Evolutionary conservation across 2,329 filamentous ascomycete genomes (phyloP).

Genomic region (Ophiostoma himal-ulmi): DNA sequence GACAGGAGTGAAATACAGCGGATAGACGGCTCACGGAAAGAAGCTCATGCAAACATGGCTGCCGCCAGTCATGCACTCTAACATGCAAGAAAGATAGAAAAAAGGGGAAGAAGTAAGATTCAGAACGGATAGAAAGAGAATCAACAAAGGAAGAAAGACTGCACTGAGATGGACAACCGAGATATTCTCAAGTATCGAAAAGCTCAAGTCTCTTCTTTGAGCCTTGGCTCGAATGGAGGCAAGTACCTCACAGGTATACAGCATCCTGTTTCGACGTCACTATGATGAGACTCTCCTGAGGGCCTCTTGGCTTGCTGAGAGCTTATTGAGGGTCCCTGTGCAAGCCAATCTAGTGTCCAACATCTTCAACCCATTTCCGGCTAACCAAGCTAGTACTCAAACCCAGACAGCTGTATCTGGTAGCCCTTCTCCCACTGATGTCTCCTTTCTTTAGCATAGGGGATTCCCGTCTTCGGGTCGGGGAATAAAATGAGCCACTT

Average conservation of each 20-base stretch:
- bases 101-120: background rate
- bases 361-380: background rate
- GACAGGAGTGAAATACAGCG: too few relatives aligned
- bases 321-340: background rate
- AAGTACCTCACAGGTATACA: background rate
- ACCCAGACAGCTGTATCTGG: background rate
- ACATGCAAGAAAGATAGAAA: background rate
- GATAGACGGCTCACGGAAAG: background rate
- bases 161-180: background rate
- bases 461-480: background rate
- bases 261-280: background rate
- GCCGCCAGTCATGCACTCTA: background rate
- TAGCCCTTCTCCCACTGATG: background rate
- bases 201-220: background rate
- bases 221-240: background rate
- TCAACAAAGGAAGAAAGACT: background rate
- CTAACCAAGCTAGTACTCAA: background rate
- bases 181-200: background rate
- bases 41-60: too few relatives aligned
- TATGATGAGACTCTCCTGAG: background rate
- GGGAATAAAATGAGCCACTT: background rate
- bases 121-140: background rate
- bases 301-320: background rate
- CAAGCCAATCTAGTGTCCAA: background rate
- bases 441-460: background rate